phyloP scores from a whole-genome alignment of 2,329 filamentous ascomycete species.

The Pseudogymnoascus sp. region DNA sequence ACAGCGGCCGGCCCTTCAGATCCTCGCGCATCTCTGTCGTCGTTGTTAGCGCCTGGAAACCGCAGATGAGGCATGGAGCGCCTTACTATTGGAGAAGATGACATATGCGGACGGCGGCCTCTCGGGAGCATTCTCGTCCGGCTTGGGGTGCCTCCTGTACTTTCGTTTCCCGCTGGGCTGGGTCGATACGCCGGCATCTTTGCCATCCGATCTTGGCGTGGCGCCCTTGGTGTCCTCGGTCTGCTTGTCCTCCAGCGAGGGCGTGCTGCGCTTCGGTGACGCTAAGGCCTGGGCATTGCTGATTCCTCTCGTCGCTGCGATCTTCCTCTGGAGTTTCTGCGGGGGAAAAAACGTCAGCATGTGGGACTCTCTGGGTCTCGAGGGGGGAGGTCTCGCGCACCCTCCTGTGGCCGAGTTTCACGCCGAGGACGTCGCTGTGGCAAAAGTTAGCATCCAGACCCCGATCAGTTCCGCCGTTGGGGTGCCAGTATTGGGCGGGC shows the following conservation, averaged over 20 bases:
- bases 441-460: conserved; percentile 13
- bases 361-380: neutral
- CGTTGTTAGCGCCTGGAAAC: conserved; percentile 17
- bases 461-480: neutral
- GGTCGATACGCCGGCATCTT: conserved; percentile 34
- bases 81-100: conserved; percentile 74
- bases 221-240: conserved; percentile 46
- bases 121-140: conserved; percentile 73
- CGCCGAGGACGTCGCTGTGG: conserved; percentile 58
- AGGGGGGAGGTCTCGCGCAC: conserved; percentile 40
- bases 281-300: conserved; percentile 28
- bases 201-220: conserved; percentile 33
- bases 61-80: neutral
- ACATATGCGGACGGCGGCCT: conserved; percentile 76
- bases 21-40: conserved; percentile 62
- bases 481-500: neutral
- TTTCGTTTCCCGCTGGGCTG: conserved; percentile 55
- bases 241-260: conserved; percentile 49
- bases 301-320: conserved; percentile 63
- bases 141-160: conserved; percentile 70
- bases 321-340: conserved; percentile 75
- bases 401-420: conserved; percentile 73
- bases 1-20: conserved; percentile 62
- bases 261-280: conserved; percentile 32
- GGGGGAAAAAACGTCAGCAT: conserved; percentile 10